Evolutionary conservation across 192 early-diverging fungal species (phyloP), one percentile per base, ranked within the genome.

Genomic region (Coemansia aciculifera): DNA sequence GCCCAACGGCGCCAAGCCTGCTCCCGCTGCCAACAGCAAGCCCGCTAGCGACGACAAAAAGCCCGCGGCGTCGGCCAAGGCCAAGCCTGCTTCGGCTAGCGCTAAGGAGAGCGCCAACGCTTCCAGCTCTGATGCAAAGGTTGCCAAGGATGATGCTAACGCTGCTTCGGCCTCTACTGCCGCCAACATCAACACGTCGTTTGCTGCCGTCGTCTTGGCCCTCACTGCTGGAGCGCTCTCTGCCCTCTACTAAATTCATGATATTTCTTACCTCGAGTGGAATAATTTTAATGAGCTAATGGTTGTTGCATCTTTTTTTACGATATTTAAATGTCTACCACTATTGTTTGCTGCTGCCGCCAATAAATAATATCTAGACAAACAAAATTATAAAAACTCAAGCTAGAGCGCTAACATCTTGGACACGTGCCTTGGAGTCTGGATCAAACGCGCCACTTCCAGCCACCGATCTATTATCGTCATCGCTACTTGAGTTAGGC

Each of bases 141-240:
- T 27, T 38, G 62, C 40, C 42, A 73, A 76, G 71, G 67, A 76
- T 15, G 64, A 68, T 2, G 27, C 60, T n/a, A 63, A 43, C 42
- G 40, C 57, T 15, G 54, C 63, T 0, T 46, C 57, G n/a, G 66
- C 32, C 6, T 74, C 59, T 23, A 60, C 59, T 56, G 67, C 66
- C 1, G 43, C 67, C 42, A 24, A 36, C 15, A 24, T 31, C 62
- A 44, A 52, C 24, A 48, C 66, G 2, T 77, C 79, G 27, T 24
- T 77, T 21, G 75, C 75, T 17, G 79, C 75, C 2, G 59, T 64
- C 13, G 66, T 60, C 11, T 32, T 82, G 48, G 79, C 79, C 17
- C 32, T 77, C 48, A 24, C 68, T 39, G 79, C 57, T 21, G 34
- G 57, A 11, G 57, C 68, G 1, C 13, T 82, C 27, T 67, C 79